Percentiles rank a stretch among this genome's conserved stretches.
These are phyloP conservation scores for Heterobasidion irregulare DNA, from an alignment of 1,284 basidiomycete genomes.

Conservation along the genomic window DNA sequence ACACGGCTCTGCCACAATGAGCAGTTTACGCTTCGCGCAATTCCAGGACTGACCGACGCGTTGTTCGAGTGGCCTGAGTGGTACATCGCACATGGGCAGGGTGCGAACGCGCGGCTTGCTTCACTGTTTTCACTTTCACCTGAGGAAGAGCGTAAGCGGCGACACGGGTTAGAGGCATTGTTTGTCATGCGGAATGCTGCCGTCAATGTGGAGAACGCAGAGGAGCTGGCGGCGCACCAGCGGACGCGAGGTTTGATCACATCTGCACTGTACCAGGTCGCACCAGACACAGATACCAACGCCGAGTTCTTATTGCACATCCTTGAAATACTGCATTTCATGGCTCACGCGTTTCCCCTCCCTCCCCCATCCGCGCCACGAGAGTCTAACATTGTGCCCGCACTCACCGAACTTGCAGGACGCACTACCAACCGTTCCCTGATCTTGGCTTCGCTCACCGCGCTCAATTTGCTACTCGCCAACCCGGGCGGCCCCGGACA, in stretches of 20 bases:
- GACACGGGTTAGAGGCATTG: conserved; percentile 67
- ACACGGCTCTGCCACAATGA: conserved; percentile 71
- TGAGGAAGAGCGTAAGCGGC: conserved; percentile 42
- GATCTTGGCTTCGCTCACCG: conserved; percentile 54
- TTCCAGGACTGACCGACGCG: conserved; percentile 71
- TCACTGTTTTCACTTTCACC: conserved; percentile 47
- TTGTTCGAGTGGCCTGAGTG: conserved; percentile 79
- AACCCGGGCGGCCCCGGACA: conserved; percentile 51
- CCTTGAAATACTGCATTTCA: conserved; percentile 50
- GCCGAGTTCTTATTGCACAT: conserved; percentile 61
- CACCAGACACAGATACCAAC: conserved; percentile 49
- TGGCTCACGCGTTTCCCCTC: conserved; percentile 19
- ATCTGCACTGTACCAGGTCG: conserved; percentile 46
- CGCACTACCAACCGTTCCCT: conserved; percentile 62
- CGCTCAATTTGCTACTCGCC: conserved; percentile 52
- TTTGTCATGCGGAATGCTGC: conserved; percentile 74
- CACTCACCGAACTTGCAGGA: conserved; percentile 35
- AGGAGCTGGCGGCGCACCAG: conserved; percentile 47
- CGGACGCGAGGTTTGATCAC: conserved; percentile 55
- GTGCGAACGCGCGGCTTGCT: conserved; percentile 25
- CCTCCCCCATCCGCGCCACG: conserved; percentile 18
- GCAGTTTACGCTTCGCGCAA: conserved; percentile 54
- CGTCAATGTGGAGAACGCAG: conserved; percentile 53
- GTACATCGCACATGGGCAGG: conserved; percentile 51
- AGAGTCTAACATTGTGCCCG: conserved; percentile 21